These are phyloP conservation scores for Colletotrichum sublineola DNA, from an alignment of 2,329 filamentous ascomycete genomes.

Conservation along the genomic window DNA sequence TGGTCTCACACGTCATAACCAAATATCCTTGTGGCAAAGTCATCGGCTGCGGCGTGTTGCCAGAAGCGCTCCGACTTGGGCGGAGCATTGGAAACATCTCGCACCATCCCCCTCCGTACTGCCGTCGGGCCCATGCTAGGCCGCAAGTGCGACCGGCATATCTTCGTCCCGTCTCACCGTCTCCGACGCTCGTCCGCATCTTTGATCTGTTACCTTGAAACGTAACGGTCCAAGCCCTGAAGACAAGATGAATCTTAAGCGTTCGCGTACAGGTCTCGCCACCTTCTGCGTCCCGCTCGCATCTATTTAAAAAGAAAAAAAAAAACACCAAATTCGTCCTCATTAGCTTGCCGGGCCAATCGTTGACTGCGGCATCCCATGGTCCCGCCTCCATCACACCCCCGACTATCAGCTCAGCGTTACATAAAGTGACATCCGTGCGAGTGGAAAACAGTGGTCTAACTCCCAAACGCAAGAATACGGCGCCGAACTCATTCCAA, in stretches of 20 bases:
- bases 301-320: conserved; percentile 64
- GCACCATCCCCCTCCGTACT: background rate
- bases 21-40: background rate
- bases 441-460: conserved; percentile 54
- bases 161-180: conserved; percentile 22
- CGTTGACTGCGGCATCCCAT: conserved; percentile 66
- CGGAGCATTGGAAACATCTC: conserved; percentile 23
- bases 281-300: conserved; percentile 47
- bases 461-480: conserved; percentile 57
- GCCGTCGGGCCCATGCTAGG: conserved; percentile 16
- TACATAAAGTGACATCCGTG: conserved; percentile 58
- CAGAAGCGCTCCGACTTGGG: conserved; percentile 11
- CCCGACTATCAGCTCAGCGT: conserved; percentile 75
- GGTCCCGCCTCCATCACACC: conserved; percentile 79
- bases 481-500: conserved; percentile 48
- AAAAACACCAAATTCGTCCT: conserved; percentile 70
- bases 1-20: background rate
- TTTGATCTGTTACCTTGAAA: conserved; percentile 26
- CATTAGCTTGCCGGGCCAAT: conserved; percentile 69
- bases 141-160: conserved; percentile 29
- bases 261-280: conserved; percentile 13
- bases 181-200: conserved; percentile 19
- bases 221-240: conserved; percentile 14
- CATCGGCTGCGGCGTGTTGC: conserved; percentile 8
- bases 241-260: background rate